Evolutionary conservation across 2,329 filamentous ascomycete species (phyloP).

Genomic region (Phoma sp.): DNA sequence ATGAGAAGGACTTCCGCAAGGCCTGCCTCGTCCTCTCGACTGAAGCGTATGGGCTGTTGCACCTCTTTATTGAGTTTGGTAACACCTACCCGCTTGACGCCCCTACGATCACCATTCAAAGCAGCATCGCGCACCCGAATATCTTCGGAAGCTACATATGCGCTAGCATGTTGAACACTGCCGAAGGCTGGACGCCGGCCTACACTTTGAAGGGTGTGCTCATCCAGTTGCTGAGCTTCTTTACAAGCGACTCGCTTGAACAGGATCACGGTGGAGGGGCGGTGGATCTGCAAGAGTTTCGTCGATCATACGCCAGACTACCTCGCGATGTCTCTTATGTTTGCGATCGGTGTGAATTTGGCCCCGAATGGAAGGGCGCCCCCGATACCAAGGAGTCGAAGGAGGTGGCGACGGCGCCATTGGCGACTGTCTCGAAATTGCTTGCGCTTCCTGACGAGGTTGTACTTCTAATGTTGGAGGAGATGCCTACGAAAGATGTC

Average conservation of each 20-base stretch:
- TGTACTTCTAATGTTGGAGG: conserved; percentile 39
- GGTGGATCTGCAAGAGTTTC: conserved; percentile 33
- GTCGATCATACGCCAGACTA: no score
- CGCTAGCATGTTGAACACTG: conserved; percentile 55
- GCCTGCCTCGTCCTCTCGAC: conserved; percentile 57
- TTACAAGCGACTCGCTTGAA: conserved; percentile 57
- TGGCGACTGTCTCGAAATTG: conserved; percentile 23
- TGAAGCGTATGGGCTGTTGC: conserved; percentile 50
- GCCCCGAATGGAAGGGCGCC: background rate
- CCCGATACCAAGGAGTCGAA: background rate
- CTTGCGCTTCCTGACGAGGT: conserved; percentile 53
- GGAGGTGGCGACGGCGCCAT: background rate
- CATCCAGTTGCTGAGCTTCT: conserved; percentile 63
- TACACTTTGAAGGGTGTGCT: conserved; percentile 60
- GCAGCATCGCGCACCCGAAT: conserved; percentile 55
- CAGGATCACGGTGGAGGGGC: conserved; percentile 43
- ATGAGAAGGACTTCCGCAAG: conserved; percentile 46
- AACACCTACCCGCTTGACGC: conserved; percentile 51
- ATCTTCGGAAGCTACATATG: conserved; percentile 57
- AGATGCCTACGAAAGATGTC: conserved; percentile 45
- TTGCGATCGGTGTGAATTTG: conserved; percentile 1
- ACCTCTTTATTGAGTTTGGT: conserved; percentile 53
- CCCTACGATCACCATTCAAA: conserved; percentile 53
- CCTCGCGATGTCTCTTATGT: no score
- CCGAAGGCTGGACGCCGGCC: conserved; percentile 57